Conservation (phyloP, 2,329 filamentous ascomycete species). For the Pseudomassariella vexata region DNA sequence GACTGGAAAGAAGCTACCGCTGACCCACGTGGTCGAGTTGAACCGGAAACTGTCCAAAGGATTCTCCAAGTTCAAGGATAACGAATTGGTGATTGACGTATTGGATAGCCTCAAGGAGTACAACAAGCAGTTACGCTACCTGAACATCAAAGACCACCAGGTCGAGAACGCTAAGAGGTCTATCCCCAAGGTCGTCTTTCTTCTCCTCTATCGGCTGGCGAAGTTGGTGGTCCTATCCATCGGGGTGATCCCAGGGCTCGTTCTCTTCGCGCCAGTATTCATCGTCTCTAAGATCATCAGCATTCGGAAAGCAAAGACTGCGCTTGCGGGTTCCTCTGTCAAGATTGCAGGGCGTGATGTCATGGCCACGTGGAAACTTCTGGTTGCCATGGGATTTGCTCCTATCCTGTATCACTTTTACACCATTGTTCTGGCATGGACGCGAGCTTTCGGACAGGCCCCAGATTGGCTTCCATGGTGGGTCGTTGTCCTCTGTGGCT, state of each 20-base stretch:
- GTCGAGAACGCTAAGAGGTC: constrained; percentile 87
- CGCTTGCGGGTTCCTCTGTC: constrained; percentile 78
- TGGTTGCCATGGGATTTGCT: constrained; percentile 79
- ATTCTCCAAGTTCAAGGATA: constrained; percentile 88
- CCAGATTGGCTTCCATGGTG: constrained; percentile 77
- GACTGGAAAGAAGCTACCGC: constrained; percentile 85
- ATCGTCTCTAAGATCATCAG: constrained; percentile 79
- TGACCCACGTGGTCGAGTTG: constrained; percentile 89
- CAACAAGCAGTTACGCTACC: constrained; percentile 77
- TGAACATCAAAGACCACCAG: constrained; percentile 90
- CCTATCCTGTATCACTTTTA: constrained; percentile 80
- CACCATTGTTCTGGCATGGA: constrained; percentile 66
- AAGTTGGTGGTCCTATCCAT: constrained; percentile 74
- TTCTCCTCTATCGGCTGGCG: constrained; percentile 70
- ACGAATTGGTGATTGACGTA: constrained; percentile 72
- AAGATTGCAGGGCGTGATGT: constrained; percentile 86
- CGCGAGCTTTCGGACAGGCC: constrained; percentile 75
- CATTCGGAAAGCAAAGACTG: constrained; percentile 73
- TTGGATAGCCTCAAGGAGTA: constrained; percentile 75
- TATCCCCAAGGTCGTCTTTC: constrained; percentile 66
- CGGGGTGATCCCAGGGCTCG: constrained; percentile 76
- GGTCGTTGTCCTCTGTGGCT: constrained; percentile 67
- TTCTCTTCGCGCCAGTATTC: constrained; percentile 87
- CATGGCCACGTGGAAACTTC: constrained; percentile 89
- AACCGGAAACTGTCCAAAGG: constrained; percentile 87